Conservation (phyloP, 2,329 filamentous ascomycete genomes). For the Verticillium nonalfalfae region DNA sequence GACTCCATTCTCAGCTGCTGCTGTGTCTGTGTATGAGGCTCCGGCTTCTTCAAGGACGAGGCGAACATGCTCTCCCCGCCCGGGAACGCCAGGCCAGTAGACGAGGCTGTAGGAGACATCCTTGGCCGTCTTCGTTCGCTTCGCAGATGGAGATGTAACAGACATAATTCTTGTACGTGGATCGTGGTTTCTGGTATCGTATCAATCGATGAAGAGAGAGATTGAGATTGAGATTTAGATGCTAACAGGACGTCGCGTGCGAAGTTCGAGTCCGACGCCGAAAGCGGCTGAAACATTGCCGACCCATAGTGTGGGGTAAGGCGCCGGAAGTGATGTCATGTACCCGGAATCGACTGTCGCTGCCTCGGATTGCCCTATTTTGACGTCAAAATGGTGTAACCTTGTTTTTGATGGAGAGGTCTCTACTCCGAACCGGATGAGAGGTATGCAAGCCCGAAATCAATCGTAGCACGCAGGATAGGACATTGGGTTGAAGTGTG, state of each 20-base stretch:
- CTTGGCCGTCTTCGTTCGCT: slow-evolving; percentile 27
- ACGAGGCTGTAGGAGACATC: slow-evolving; percentile 54
- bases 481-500: too few species aligned
- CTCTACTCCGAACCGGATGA: too few species aligned
- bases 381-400: too few species aligned
- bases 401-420: too few species aligned
- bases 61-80: slow-evolving; percentile 69
- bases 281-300: background rate
- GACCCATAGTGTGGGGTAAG: background rate
- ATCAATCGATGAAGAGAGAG: too few species aligned
- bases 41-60: slow-evolving; percentile 65
- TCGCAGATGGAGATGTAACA: slow-evolving; percentile 16
- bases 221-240: too few species aligned
- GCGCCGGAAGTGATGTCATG: background rate
- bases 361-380: too few species aligned
- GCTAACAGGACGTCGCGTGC: too few species aligned
- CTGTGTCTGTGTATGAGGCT: slow-evolving; percentile 57
- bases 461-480: too few species aligned
- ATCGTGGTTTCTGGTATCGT: too few species aligned
- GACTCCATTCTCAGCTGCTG: slow-evolving; percentile 40
- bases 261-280: background rate
- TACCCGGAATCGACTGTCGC: background rate
- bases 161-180: background rate
- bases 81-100: slow-evolving; percentile 68
- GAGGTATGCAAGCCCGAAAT: too few species aligned